phyloP scores from a whole-genome alignment of 768 basidiomycete genomes.

The Pleurotus tuber-regium region DNA sequence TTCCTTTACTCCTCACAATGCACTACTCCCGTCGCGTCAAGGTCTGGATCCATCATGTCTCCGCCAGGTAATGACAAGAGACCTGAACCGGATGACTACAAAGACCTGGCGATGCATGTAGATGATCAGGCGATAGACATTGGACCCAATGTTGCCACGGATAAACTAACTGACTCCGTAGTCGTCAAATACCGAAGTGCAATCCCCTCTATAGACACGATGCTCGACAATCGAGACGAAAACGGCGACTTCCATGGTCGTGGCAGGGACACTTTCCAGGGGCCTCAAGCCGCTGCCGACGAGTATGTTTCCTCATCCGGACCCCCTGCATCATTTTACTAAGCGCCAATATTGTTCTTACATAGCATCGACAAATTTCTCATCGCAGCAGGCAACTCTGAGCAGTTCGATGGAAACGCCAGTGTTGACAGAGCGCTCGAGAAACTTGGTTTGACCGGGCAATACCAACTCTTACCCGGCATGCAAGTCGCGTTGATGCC shows the following conservation, averaged over 20 bases:
- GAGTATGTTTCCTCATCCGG: conserved; percentile 42
- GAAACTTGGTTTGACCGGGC: conserved; percentile 46
- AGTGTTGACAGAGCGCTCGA: conserved; percentile 56
- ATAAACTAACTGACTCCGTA: conserved; percentile 21
- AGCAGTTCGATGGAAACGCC: conserved; percentile 56
- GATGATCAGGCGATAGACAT: conserved; percentile 13
- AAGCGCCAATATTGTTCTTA: conserved; percentile 6
- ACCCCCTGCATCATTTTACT: not conserved
- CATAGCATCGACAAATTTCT: conserved; percentile 53
- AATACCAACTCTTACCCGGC: conserved; percentile 50
- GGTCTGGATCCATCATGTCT: conserved; percentile 17
- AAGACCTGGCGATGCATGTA: not conserved
- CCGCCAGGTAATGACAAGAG: conserved; percentile 8
- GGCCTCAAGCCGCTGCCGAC: conserved; percentile 44
- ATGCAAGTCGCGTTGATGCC: conserved; percentile 65
- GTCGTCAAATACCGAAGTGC: conserved; percentile 18
- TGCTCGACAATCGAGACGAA: conserved; percentile 32
- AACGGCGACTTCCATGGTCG: conserved; percentile 48
- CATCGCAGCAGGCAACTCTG: conserved; percentile 52
- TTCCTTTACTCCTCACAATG: conserved; percentile 18
- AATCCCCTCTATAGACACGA: conserved; percentile 22
- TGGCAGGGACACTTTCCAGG: conserved; percentile 40
- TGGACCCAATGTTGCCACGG: conserved; percentile 14
- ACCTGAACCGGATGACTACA: conserved; percentile 18
- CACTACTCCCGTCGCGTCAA: no score